Conservation (phyloP, 2,329 filamentous ascomycete genomes). For the Alternaria sp. region DNA sequence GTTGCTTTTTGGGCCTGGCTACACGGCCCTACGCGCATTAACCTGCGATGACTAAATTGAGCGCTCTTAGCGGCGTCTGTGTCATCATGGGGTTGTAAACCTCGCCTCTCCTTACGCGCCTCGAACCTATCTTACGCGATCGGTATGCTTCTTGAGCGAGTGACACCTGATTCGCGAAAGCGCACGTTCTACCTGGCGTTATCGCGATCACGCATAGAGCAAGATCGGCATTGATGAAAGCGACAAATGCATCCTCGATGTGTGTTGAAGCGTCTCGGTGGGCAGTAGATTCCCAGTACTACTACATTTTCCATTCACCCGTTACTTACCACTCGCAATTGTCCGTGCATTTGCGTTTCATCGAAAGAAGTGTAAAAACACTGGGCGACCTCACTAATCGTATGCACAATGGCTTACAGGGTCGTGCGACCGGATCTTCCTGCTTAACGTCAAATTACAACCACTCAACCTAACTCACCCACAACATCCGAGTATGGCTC, state of each 20-base stretch:
- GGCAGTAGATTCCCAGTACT: neutral
- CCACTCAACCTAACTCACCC: neutral
- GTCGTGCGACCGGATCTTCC: neutral
- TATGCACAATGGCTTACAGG: neutral
- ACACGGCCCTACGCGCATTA: neutral
- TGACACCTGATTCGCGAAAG: neutral
- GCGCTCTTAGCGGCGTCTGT: neutral
- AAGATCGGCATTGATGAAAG: neutral
- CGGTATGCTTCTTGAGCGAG: too few relatives aligned
- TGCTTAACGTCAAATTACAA: neutral
- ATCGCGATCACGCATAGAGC: too few relatives aligned
- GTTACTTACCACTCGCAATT: neutral
- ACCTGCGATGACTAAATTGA: too few relatives aligned
- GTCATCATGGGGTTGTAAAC: neutral
- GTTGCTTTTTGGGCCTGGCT: neutral
- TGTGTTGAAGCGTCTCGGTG: neutral
- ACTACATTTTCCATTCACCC: neutral
- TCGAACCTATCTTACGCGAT: neutral
- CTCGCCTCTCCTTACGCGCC: neutral
- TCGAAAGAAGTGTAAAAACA: neutral
- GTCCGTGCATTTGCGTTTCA: neutral
- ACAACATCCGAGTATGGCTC: neutral
- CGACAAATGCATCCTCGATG: neutral
- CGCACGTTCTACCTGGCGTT: neutral
- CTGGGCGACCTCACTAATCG: neutral